phyloP scores from a whole-genome alignment of 352 stramenopile genomes.

The Globisporangium orthogonon region DNA sequence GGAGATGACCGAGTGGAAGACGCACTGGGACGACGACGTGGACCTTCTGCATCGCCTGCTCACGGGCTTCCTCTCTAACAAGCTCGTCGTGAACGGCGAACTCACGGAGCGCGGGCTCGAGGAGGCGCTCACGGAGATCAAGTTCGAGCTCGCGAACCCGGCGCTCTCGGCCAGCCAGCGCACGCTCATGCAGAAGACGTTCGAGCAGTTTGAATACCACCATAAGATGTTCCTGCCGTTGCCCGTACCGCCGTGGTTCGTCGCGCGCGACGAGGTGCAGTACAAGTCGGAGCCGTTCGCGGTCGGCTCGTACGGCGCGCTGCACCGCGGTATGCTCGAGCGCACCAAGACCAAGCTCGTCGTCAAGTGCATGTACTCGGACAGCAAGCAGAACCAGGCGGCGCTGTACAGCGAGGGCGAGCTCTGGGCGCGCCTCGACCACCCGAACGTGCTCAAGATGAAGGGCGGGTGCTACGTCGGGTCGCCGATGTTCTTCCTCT shows the following conservation, averaged over 20 bases:
- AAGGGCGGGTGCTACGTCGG: conserved; percentile 22
- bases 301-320: conserved; percentile 9
- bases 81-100: conserved; percentile 5
- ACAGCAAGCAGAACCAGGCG: not conserved
- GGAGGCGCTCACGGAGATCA: conserved; percentile 17
- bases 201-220: conserved; percentile 10
- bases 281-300: conserved; percentile 5
- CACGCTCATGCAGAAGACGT: conserved; percentile 7
- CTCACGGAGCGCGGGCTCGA: conserved; percentile 6
- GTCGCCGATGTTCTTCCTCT: conserved; percentile 19
- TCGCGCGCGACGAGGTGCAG: conserved; percentile 13
- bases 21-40: conserved; percentile 13
- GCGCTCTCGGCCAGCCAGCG: conserved; percentile 5
- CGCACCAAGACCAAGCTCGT: conserved; percentile 17
- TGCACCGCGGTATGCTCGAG: conserved; percentile 17
- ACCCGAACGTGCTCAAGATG: conserved; percentile 24
- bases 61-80: conserved; percentile 10
- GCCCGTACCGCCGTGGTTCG: conserved; percentile 14
- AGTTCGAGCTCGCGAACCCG: conserved; percentile 9
- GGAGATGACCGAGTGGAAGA: conserved; percentile 12
- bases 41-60: conserved; percentile 6
- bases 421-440: conserved; percentile 20
- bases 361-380: conserved; percentile 21
- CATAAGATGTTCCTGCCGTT: conserved; percentile 1
- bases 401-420: conserved; percentile 18